Percentiles rank a stretch among this genome's conserved stretches.
Conservation (phyloP, 441 rosid species). For the Syzygium syzygioides region DNA sequence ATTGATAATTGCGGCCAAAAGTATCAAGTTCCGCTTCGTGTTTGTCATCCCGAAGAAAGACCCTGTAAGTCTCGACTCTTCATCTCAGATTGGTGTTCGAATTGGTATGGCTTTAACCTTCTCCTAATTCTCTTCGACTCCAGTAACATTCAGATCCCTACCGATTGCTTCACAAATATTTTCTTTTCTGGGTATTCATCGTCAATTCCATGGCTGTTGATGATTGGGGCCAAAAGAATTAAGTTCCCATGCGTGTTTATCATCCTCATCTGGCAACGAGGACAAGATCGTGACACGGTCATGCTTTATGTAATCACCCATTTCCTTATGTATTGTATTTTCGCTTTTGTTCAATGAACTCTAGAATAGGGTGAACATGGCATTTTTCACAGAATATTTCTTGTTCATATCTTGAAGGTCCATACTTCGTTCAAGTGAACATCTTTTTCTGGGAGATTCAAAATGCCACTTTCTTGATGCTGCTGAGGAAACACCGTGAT, state of each 20-base stretch:
- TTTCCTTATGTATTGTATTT: background rate
- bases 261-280: background rate
- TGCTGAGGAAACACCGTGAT: background rate
- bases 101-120: too few relatives aligned
- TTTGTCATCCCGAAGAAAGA: too few relatives aligned
- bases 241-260: background rate
- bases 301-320: background rate
- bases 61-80: too few relatives aligned
- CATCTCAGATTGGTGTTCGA: too few relatives aligned
- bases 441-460: background rate
- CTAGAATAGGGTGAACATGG: background rate
- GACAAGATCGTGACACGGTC: background rate
- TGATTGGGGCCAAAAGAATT: background rate
- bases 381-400: background rate
- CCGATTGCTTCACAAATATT: too few relatives aligned
- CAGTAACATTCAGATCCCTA: too few relatives aligned
- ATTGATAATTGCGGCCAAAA: too few relatives aligned
- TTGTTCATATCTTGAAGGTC: background rate
- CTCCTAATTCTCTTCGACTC: too few relatives aligned
- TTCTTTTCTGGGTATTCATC: too few relatives aligned
- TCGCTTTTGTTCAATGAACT: background rate
- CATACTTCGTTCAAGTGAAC: background rate
- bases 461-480: background rate
- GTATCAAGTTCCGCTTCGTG: too few relatives aligned
- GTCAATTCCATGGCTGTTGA: background rate